Evolutionary conservation across 192 early-diverging fungal genomes (phyloP).

Genomic region (Coemansia interrupta): DNA sequence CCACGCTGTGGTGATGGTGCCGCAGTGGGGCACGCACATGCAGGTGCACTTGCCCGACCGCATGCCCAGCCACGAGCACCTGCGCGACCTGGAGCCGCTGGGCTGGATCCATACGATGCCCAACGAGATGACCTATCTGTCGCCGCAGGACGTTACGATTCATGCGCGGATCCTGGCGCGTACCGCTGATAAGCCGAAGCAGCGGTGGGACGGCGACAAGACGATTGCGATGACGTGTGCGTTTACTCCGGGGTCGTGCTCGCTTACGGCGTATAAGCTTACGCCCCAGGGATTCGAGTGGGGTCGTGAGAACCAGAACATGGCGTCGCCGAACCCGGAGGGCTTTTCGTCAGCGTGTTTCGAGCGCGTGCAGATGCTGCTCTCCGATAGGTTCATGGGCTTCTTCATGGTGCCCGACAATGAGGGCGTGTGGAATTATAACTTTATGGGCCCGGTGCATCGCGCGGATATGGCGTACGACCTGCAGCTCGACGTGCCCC

Average conservation of each 20-base stretch:
- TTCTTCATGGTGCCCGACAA: conserved; percentile 97
- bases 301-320: conserved; percentile 91
- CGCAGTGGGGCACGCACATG: conserved; percentile 97
- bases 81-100: conserved; percentile 90
- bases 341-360: conserved; percentile 86
- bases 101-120: conserved; percentile 99
- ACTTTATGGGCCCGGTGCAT: conserved; percentile 96
- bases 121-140: conserved; percentile 78
- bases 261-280: conserved; percentile 90
- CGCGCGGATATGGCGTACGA: conserved; percentile 89
- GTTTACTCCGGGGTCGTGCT: conserved; percentile 98
- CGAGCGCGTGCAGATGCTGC: conserved; percentile 95
- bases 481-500: conserved; percentile 85
- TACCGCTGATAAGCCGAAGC: conserved; percentile 61
- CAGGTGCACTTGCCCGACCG: conserved; percentile 85
- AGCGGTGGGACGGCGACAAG: conserved; percentile 91
- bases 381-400: conserved; percentile 94
- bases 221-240: conserved; percentile 87
- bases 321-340: conserved; percentile 68
- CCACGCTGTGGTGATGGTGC: conserved; percentile 88
- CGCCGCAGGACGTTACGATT: conserved; percentile 85
- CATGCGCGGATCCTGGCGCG: conserved; percentile 89
- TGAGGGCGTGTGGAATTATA: conserved; percentile 96
- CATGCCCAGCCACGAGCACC: conserved; percentile 86
- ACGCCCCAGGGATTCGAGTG: conserved; percentile 97